Conservation (phyloP, 1,284 basidiomycete genomes). For the Fomitopsis betulina region DNA sequence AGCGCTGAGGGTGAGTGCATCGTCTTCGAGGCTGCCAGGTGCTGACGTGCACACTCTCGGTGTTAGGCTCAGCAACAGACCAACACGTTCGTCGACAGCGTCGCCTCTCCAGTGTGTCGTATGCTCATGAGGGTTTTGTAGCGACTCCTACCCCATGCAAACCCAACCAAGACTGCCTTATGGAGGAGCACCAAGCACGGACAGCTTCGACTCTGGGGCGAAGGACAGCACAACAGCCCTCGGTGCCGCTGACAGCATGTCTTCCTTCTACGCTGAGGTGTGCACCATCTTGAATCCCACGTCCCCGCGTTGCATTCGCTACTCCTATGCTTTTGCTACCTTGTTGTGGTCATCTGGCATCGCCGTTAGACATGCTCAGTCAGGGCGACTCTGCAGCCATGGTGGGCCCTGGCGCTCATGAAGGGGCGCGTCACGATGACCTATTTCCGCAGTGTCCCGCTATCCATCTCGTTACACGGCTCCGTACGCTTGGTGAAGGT, state of each 20-base stretch:
- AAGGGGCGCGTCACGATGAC: background rate
- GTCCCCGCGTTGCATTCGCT: background rate
- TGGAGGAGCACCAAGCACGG: slow-evolving; percentile 49
- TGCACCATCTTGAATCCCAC: slow-evolving; percentile 13
- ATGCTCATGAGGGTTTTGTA: slow-evolving; percentile 22
- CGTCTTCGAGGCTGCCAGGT: background rate
- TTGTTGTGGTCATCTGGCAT: background rate
- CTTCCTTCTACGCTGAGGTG: slow-evolving; percentile 73
- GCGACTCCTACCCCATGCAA: slow-evolving; percentile 65
- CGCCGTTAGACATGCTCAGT: background rate
- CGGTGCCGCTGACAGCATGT: slow-evolving; percentile 51
- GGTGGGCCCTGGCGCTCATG: background rate
- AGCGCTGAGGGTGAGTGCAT: slow-evolving; percentile 62
- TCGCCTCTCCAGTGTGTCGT: background rate
- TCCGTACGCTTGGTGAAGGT: background rate
- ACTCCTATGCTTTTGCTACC: background rate
- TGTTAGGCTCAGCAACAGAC: slow-evolving; percentile 62
- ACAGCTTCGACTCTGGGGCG: slow-evolving; percentile 65
- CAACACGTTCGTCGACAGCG: slow-evolving; percentile 40
- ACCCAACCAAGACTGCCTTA: slow-evolving; percentile 55
- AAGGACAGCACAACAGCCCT: slow-evolving; percentile 53
- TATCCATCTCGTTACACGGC: background rate
- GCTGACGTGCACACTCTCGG: background rate
- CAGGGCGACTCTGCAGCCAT: background rate
- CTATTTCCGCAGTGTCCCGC: background rate